A percentile compares a stretch with the other conserved stretches of the same genome.
Conservation (phyloP, 805 yeast genomes). For the Torulaspora microellipsoides region DNA sequence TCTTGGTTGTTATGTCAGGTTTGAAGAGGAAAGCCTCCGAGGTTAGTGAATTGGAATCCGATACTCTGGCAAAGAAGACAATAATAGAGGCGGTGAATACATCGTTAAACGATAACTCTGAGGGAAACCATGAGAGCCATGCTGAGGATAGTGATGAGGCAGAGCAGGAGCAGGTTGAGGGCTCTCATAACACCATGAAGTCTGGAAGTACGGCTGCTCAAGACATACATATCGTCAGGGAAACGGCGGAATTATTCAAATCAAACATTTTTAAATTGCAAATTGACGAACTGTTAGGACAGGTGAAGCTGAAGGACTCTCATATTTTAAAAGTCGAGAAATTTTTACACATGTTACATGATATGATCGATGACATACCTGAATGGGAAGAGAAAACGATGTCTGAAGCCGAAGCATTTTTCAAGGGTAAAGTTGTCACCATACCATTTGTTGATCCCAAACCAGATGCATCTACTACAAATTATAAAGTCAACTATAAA, state of each 20-base stretch:
- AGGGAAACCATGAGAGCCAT: conserved; percentile 15
- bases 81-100: conserved; percentile 23
- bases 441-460: conserved; percentile 91
- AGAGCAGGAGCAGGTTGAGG: conserved; percentile 11
- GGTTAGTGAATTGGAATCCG: conserved; percentile 9
- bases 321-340: conserved; percentile 65
- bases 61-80: conserved; percentile 5
- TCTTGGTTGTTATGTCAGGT: conserved; percentile 8
- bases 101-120: not conserved
- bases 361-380: conserved; percentile 60
- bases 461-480: conserved; percentile 54
- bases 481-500: conserved; percentile 64
- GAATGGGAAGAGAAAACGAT: conserved; percentile 48
- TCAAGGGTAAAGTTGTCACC: conserved; percentile 48
- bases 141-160: conserved; percentile 17
- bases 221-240: conserved; percentile 87
- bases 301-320: conserved; percentile 67
- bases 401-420: conserved; percentile 53
- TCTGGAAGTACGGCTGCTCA: conserved; percentile 44
- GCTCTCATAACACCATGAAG: not conserved
- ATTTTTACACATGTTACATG: conserved; percentile 69
- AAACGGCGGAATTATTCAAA: conserved; percentile 89
- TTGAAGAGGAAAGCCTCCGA: conserved; percentile 26
- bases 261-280: conserved; percentile 93
- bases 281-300: conserved; percentile 84